A percentile compares a stretch with the other conserved stretches of the same genome.
Evolutionary conservation across 23 red algal genomes (phyloP).

Genomic region (Gracilaria caudata): DNA sequence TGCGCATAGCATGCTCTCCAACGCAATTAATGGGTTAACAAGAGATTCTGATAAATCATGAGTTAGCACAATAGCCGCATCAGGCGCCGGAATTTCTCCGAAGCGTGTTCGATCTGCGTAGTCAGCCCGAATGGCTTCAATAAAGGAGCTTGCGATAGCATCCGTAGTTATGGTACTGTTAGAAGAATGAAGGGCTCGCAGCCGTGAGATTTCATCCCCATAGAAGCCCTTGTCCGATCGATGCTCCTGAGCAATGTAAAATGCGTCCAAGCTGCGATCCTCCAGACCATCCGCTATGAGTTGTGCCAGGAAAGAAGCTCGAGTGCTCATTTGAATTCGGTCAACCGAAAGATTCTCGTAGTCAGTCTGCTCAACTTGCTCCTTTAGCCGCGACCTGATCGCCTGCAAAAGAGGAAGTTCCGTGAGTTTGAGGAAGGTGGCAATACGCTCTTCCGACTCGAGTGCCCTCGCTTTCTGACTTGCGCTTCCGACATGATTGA

Average conservation of each 20-base stretch:
- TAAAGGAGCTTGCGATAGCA: conserved; percentile 45
- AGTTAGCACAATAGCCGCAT: conserved; percentile 71
- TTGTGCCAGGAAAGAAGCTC: conserved; percentile 60
- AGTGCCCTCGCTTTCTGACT: conserved; percentile 60
- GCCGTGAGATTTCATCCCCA: conserved; percentile 49
- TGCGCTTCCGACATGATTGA: conserved; percentile 61
- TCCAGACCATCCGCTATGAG: conserved; percentile 52
- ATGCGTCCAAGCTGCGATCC: conserved; percentile 32
- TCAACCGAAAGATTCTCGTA: conserved; percentile 31
- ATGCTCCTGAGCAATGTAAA: conserved; percentile 63
- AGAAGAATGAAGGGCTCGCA: conserved; percentile 51
- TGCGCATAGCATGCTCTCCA: conserved; percentile 42
- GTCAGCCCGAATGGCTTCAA: conserved; percentile 40
- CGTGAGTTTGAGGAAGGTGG: conserved; percentile 59
- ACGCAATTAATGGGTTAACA: conserved; percentile 34
- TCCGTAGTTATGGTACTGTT: conserved; percentile 48
- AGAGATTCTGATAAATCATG: conserved; percentile 72
- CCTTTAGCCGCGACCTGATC: conserved; percentile 33
- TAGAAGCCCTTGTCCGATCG: conserved; percentile 36
- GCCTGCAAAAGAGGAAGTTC: conserved; percentile 61
- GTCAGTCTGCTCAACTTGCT: conserved; percentile 33
- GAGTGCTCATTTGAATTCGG: conserved; percentile 20
- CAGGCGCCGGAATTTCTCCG: conserved; percentile 62
- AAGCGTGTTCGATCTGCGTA: conserved; percentile 53
- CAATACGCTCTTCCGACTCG: conserved; percentile 51